Conservation (phyloP, 352 stramenopile species). For the Phytophthora melonis region DNA sequence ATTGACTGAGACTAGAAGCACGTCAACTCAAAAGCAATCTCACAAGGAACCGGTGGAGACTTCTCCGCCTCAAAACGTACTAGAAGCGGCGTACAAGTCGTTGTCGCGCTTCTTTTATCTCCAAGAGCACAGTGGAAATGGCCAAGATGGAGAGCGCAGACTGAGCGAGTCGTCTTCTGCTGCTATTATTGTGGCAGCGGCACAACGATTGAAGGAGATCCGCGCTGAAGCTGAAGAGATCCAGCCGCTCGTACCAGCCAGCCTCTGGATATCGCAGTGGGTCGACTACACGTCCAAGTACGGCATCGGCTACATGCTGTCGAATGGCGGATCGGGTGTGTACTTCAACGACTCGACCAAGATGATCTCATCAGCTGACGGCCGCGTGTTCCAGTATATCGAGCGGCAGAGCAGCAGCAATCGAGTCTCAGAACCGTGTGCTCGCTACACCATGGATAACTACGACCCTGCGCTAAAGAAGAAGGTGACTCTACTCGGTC, state of each 20-base stretch:
- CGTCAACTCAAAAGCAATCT: conserved; percentile 7
- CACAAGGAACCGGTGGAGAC: conserved; percentile 12
- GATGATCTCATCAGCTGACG: conserved; percentile 92
- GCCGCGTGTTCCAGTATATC: conserved; percentile 95
- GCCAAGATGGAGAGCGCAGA: conserved; percentile 45
- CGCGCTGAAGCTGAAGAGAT: conserved; percentile 58
- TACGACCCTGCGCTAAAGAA: conserved; percentile 95
- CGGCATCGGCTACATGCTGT: conserved; percentile 98
- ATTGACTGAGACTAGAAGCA: conserved; percentile 13
- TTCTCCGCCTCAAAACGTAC: conserved; percentile 36
- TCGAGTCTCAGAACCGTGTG: conserved; percentile 38
- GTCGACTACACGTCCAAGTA: conserved; percentile 99
- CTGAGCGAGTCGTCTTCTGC: conserved; percentile 71
- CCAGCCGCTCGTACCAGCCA: conserved; percentile 44
- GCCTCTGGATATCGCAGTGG: conserved; percentile 96
- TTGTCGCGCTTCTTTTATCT: conserved; percentile 76
- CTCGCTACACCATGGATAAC: conserved; percentile 54
- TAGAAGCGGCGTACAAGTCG: conserved; percentile 65
- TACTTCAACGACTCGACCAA: conserved; percentile 99
- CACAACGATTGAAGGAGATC: conserved; percentile 74
- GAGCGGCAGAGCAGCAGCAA: conserved; percentile 81
- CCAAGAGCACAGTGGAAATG: conserved; percentile 52
- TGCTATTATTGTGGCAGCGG: conserved; percentile 63
- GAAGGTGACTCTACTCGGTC: conserved; percentile 98
- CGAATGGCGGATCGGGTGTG: conserved; percentile 94